Evolutionary conservation across 176 grass and related monocot genomes (phyloP).

Genomic region (Oryza glaberrima): DNA sequence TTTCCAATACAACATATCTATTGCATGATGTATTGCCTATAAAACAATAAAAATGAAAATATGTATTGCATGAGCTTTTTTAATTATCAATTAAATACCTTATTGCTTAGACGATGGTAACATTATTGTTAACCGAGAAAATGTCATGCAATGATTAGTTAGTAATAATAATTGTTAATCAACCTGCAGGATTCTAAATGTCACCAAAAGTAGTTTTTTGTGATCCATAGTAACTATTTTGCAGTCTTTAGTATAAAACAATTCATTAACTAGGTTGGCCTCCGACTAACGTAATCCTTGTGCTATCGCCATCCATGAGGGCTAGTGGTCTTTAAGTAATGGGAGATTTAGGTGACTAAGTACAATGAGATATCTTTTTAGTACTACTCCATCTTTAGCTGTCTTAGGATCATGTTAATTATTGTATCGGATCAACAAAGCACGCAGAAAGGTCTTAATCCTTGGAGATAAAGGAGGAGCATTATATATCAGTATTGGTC

Average conservation of each 20-base stretch:
- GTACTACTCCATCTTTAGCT: conserved; percentile 39
- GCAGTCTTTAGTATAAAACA: neutral
- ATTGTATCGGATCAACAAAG: conserved; percentile 40
- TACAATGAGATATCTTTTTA: conserved; percentile 31
- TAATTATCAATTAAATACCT: too few relatives aligned
- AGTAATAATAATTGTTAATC: too few relatives aligned
- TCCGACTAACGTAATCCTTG: neutral
- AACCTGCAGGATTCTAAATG: too few relatives aligned
- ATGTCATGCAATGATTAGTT: too few relatives aligned
- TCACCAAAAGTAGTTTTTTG: too few relatives aligned
- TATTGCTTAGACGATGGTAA: too few relatives aligned
- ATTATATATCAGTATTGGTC: conserved; percentile 21
- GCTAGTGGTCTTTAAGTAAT: conserved; percentile 31
- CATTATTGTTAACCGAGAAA: too few relatives aligned
- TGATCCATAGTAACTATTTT: too few relatives aligned
- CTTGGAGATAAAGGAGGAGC: neutral
- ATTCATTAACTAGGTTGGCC: neutral
- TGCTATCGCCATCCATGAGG: neutral
- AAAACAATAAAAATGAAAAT: too few relatives aligned
- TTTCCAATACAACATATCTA: too few relatives aligned
- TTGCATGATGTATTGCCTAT: too few relatives aligned
- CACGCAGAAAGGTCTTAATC: conserved; percentile 28
- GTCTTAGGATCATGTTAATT: conserved; percentile 43
- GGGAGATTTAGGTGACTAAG: conserved; percentile 26
- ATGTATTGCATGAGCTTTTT: too few relatives aligned